Conservation (phyloP, 257 asterid species). For the Penstemon newberryi region DNA sequence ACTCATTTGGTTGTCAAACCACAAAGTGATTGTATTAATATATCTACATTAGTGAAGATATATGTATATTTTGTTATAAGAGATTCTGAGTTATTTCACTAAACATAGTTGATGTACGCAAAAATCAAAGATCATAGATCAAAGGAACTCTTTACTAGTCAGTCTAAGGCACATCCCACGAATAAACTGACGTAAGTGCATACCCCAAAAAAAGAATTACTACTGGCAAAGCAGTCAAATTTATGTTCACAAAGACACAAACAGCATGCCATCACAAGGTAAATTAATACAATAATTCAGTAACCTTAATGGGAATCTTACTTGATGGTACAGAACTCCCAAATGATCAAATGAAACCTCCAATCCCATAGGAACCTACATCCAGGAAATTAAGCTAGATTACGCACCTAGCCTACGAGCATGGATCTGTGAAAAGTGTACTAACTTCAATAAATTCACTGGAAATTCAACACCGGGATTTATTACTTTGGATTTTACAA, state of each 20-base stretch:
- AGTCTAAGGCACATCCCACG: background rate
- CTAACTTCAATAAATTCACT: background rate
- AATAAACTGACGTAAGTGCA: background rate
- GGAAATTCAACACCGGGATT: background rate
- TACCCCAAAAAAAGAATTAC: too few species aligned
- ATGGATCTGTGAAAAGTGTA: constrained; percentile 3
- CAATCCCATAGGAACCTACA: constrained; percentile 84
- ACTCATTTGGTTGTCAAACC: background rate
- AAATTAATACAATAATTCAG: background rate
- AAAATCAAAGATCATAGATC: too few species aligned
- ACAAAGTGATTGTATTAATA: too few species aligned
- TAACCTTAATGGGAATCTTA: constrained; percentile 32
- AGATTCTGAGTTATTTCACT: too few species aligned
- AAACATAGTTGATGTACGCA: too few species aligned
- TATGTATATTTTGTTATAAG: too few species aligned
- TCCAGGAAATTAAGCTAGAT: constrained; percentile 10
- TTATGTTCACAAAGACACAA: background rate
- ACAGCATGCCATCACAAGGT: background rate
- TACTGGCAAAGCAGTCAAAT: background rate
- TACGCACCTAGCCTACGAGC: background rate
- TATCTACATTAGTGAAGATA: too few species aligned
- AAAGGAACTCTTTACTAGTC: background rate
- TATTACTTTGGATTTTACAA: constrained; percentile 80
- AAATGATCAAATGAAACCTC: constrained; percentile 77
- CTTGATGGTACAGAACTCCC: constrained; percentile 91